Base-by-base conservation (phyloP, 2,329 filamentous ascomycete species). In the Botrytis hyacinthi region DNA sequence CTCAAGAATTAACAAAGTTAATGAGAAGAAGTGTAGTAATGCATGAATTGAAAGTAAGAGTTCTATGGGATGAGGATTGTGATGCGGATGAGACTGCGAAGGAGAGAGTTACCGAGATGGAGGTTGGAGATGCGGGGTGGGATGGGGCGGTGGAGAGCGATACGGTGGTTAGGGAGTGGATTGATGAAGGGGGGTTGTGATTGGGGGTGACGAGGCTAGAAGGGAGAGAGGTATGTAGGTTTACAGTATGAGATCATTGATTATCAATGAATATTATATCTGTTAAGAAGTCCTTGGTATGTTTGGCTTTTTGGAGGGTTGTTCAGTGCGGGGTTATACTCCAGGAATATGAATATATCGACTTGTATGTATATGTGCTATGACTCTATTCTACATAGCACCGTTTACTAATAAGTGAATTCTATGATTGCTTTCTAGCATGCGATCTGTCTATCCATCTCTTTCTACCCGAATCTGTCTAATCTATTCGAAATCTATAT, bases 51-150 rank as follows among this genome's bases (percentile, higher is more conserved):
- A 60, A 20, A 18, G 69, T 40, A 46, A 62, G 54, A 46, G 44
- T 42, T 46, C 32, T 9, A 46, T 72, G 67, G 57, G 57, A 61
- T 26, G 61, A 70, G 20, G 35, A 48, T 61, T 71, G 57, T 37
- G 67, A 73, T 44, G 46, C 32, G 14, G 77, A 80, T 67, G 76
- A 80, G 18, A 67, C 73, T 37, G 71, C 70, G 12, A 29, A 65
- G 20, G 69, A 48, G 60, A 54, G 65, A 29, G 18, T 78, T 40
- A 81, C 81, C 74, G 48, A 78, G 74, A 69, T 78, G 82, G 76
- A 80, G 80, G 73, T 82, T 81, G 32, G 82, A 83, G 77, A 70
- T 83, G 69, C 68, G 81, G 75, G 80, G 78, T 35, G 32, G 29
- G 40, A 62, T 29, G 29, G 76, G 48, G 37, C 20, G 69, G 72